Percentiles rank a stretch among this genome's conserved stretches.
Evolutionary conservation across 2,329 filamentous ascomycete species (phyloP).

Genomic region (Sclerotinia borealis): DNA sequence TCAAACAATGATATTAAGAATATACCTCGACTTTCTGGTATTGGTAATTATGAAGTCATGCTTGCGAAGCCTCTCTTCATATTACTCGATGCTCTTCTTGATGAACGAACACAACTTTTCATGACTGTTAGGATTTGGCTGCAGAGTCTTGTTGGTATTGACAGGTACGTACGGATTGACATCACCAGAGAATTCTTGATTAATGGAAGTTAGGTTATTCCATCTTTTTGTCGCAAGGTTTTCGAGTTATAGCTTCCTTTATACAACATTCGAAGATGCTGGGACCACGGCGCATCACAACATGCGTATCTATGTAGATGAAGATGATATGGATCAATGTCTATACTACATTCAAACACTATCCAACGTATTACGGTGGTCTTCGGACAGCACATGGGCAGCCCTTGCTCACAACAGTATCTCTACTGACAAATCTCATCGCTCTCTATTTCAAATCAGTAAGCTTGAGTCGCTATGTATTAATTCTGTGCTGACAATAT

Average conservation of each 20-base stretch:
- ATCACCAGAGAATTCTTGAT: constrained; percentile 16
- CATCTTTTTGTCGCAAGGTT: constrained; percentile 55
- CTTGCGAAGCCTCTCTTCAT: constrained; percentile 76
- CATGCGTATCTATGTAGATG: constrained; percentile 39
- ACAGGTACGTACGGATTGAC: constrained; percentile 44
- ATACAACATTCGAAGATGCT: constrained; percentile 22
- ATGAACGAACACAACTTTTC: constrained; percentile 67
- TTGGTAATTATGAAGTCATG: constrained; percentile 63
- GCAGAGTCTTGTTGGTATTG: constrained; percentile 56
- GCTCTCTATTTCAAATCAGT: constrained; percentile 45
- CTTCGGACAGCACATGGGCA: constrained; percentile 63
- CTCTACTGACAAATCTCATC: constrained; percentile 41
- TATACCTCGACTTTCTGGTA: constrained; percentile 44
- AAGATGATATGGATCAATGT: constrained; percentile 69
- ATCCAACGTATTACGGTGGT: constrained; percentile 64
- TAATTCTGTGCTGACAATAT: constrained; percentile 16
- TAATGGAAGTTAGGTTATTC: constrained; percentile 45
- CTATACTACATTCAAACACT: constrained; percentile 73
- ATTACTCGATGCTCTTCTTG: constrained; percentile 69
- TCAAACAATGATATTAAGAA: constrained; percentile 34
- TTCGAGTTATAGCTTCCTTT: constrained; percentile 48
- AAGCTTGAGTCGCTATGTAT: constrained; percentile 32
- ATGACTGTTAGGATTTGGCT: constrained; percentile 79
- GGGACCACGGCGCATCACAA: constrained; percentile 22
- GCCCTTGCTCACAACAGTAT: constrained; percentile 59